These are phyloP conservation scores for Myxozyma nipponensis DNA, from an alignment of 805 yeast species.

Conservation along the genomic window DNA sequence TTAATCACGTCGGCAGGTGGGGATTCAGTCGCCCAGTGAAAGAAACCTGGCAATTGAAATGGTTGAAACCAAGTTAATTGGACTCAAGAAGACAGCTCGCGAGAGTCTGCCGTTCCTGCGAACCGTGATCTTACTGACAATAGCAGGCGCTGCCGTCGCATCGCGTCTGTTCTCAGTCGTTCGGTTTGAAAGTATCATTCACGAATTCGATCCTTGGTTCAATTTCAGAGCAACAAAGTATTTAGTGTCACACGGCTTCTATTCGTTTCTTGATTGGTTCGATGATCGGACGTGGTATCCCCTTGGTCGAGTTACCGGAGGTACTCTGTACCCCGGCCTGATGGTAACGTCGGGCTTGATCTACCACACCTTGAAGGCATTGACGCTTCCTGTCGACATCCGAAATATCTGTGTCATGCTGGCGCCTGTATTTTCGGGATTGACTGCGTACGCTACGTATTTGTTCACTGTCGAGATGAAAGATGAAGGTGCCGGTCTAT, in stretches of 20 bases:
- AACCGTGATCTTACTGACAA: constrained; percentile 14
- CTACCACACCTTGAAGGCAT: constrained; percentile 62
- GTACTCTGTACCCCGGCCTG: constrained; percentile 94
- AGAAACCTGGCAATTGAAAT: neutral
- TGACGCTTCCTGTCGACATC: constrained; percentile 84
- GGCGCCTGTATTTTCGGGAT: constrained; percentile 93
- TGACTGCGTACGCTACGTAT: constrained; percentile 88
- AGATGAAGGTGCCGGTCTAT: constrained; percentile 79
- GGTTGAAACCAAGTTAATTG: neutral
- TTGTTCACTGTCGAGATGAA: constrained; percentile 86
- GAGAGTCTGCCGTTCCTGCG: constrained; percentile 17
- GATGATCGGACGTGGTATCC: constrained; percentile 99
- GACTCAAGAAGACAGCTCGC: constrained; percentile 4
- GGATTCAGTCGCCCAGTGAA: too few relatives aligned
- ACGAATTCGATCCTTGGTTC: constrained; percentile 93
- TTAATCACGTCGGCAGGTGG: too few relatives aligned
- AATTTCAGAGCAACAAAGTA: constrained; percentile 95
- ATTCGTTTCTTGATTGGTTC: constrained; percentile 95
- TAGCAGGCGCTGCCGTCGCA: constrained; percentile 76
- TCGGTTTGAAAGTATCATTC: constrained; percentile 92
- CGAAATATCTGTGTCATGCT: constrained; percentile 92
- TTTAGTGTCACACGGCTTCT: constrained; percentile 74
- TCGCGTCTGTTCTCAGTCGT: constrained; percentile 94
- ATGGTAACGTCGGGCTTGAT: constrained; percentile 96
- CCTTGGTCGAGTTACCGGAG: constrained; percentile 97